Base-by-base conservation (phyloP, 2,329 filamentous ascomycete species). In the Calonectria henricotiae region DNA sequence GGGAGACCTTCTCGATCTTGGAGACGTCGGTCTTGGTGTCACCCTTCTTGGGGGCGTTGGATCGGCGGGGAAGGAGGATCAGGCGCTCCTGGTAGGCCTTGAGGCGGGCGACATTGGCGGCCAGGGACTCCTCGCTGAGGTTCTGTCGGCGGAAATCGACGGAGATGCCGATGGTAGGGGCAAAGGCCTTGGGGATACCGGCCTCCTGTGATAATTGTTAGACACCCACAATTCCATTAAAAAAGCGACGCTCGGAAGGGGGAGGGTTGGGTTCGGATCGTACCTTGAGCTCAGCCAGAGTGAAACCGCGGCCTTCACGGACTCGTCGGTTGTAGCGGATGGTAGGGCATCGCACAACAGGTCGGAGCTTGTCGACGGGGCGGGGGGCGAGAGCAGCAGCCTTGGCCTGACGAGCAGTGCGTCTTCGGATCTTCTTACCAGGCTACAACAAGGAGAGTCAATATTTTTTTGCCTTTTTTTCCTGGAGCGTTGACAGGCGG, bases 251-350 rank as follows among this genome's bases (percentile, higher is more conserved):
- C 27, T 54, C 37, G 25, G 35, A 55, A 8, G 30, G 27, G 35
- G 20, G 54, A 20, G 35, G 20, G 54, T 46, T 30, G 20, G 20
- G 20, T 13, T 55, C 43, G 41, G 55, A 68, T 78, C 85, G 77
- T 93, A 98, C 96, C 95, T 99, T 99, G 85, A 99, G 90, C 91
- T 99, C 96, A 88, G 92, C 90, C 79, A 98, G 90, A 81, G 96
- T 94, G 93, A 99, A 99, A 85, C 96, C 96, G 90, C 96, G 95
- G 86, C 96, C 96, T 83, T 94, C 91, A 85, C 96, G 93, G 84
- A 97, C 93, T 85, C 95, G 95, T 85, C 96, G 95, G 94, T 99
- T 99, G 91, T 99, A 97, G 91, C 97, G 98, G 90, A 98, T 87
- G 82, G 94, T 96, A 84, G 96, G 96, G 93, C 96, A 98, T 89